Evolutionary conservation across 2,329 filamentous ascomycete genomes (phyloP).

Genomic region (Bipolaris zeicola): DNA sequence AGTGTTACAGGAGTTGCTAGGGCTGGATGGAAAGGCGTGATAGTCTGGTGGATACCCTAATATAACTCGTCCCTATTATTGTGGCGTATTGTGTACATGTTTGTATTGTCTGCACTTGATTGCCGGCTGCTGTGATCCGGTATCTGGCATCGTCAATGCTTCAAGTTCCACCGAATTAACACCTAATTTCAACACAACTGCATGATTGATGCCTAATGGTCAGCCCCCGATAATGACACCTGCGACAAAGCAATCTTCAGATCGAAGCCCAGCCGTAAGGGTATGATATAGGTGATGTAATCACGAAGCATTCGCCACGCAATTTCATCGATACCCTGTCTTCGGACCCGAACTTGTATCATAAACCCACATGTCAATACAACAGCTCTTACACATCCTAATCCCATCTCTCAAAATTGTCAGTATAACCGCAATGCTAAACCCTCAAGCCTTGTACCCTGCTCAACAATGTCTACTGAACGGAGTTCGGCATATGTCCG

Average conservation of each 20-base stretch:
- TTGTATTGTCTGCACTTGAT: neutral
- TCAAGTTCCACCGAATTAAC: neutral
- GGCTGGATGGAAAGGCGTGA: conserved; percentile 6
- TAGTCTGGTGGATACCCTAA: conserved; percentile 7
- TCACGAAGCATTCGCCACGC: neutral
- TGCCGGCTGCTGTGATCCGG: conserved; percentile 1
- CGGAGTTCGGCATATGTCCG: neutral
- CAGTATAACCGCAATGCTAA: neutral
- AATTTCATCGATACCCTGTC: neutral
- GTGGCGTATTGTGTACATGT: neutral
- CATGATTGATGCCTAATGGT: neutral
- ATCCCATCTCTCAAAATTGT: neutral
- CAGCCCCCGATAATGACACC: neutral
- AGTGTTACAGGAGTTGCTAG: conserved; percentile 58
- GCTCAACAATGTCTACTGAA: neutral
- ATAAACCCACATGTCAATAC: neutral
- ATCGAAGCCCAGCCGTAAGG: neutral
- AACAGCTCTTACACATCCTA: neutral
- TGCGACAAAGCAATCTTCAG: neutral
- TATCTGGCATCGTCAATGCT: conserved; percentile 2
- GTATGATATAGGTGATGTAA: neutral
- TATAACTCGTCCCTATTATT: neutral
- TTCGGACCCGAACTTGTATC: neutral
- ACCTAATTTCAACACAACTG: neutral
- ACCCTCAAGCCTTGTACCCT: neutral